Percentiles rank a stretch among this genome's conserved stretches.
Conservation (phyloP, 768 basidiomycete species). For the Harrya chromipes region DNA sequence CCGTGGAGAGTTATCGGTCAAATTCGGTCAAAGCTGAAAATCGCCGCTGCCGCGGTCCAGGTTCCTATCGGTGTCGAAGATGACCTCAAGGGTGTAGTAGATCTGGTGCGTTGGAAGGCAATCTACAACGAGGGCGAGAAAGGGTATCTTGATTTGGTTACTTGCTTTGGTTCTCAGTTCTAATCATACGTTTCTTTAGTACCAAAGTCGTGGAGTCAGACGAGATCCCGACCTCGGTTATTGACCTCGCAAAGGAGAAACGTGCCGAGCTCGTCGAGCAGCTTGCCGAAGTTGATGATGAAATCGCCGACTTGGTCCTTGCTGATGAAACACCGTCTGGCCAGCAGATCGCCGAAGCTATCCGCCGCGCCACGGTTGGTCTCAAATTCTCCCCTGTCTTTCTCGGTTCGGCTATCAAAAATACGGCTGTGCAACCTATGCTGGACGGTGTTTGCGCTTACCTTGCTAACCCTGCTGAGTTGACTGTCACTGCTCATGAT, state of each 20-base stretch:
- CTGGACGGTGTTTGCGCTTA: constrained; percentile 96
- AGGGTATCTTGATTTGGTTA: constrained; percentile 57
- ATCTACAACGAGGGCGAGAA: constrained; percentile 94
- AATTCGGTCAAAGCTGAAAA: constrained; percentile 86
- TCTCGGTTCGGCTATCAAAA: constrained; percentile 95
- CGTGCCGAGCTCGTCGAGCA: constrained; percentile 90
- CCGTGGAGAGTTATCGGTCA: constrained; percentile 94
- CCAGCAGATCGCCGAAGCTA: constrained; percentile 73
- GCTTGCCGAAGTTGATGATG: constrained; percentile 94
- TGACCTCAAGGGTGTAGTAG: constrained; percentile 86
- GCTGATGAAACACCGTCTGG: constrained; percentile 76
- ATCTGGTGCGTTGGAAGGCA: constrained; percentile 91
- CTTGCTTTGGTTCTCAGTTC: neutral
- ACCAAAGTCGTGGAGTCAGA: constrained; percentile 75
- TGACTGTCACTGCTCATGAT: constrained; percentile 78
- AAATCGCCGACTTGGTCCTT: constrained; percentile 87
- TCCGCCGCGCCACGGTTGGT: constrained; percentile 83
- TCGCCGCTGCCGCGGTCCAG: constrained; percentile 92
- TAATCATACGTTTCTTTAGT: constrained; percentile 37
- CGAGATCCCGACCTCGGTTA: constrained; percentile 78
- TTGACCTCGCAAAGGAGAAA: constrained; percentile 77
- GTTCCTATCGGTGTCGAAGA: constrained; percentile 92
- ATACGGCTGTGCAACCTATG: constrained; percentile 91
- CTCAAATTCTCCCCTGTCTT: constrained; percentile 97
- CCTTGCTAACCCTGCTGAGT: constrained; percentile 84